Conservation (phyloP, 768 basidiomycete genomes). For the Bullera alba region DNA sequence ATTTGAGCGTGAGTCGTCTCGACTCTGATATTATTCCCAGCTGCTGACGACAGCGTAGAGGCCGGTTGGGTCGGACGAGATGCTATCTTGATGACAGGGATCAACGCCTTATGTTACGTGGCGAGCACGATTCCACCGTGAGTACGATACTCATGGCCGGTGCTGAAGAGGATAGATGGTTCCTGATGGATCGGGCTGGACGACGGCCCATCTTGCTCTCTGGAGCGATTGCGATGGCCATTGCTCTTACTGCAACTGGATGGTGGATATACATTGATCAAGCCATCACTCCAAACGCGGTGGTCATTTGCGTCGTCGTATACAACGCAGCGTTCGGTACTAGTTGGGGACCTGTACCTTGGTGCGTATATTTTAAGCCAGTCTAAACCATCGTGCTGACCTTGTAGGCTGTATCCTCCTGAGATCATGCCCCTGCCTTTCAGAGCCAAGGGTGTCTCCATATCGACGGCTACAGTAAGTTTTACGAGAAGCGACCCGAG, state of each 20-base stretch:
- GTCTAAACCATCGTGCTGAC: background rate
- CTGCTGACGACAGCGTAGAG: constrained; percentile 51
- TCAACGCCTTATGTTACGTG: constrained; percentile 61
- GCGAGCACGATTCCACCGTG: constrained; percentile 76
- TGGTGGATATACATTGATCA: constrained; percentile 93
- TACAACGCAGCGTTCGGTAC: constrained; percentile 89
- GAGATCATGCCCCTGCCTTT: constrained; percentile 81
- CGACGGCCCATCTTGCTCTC: constrained; percentile 76
- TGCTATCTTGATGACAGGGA: constrained; percentile 91
- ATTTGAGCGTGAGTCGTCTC: constrained; percentile 64
- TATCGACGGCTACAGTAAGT: constrained; percentile 73
- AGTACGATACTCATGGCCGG: constrained; percentile 35
- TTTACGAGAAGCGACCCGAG: background rate
- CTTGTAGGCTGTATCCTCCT: constrained; percentile 41
- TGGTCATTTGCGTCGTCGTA: constrained; percentile 79
- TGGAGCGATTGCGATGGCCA: constrained; percentile 82
- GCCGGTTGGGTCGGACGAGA: constrained; percentile 93
- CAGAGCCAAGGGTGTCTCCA: constrained; percentile 89
- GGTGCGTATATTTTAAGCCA: constrained; percentile 46
- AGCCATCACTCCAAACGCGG: constrained; percentile 70
- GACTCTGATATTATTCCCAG: background rate
- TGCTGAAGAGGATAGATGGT: constrained; percentile 60
- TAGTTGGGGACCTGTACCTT: constrained; percentile 80
- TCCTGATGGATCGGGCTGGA: constrained; percentile 86
- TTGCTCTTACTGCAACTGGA: constrained; percentile 70